Conservation (phyloP, 2,329 filamentous ascomycete genomes). For the Pyricularia sp. region DNA sequence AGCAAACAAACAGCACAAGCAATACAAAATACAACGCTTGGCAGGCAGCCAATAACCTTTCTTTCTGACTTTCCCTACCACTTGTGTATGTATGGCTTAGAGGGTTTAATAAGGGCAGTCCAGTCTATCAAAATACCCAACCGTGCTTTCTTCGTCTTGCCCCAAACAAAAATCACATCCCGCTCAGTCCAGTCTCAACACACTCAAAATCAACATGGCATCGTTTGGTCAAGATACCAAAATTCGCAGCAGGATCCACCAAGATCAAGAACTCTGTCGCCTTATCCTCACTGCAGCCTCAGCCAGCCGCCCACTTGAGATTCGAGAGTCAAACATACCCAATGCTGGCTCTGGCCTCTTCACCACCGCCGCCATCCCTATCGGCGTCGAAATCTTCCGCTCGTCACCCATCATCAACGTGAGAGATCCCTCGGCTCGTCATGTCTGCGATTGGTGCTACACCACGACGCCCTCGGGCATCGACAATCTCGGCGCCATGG, state of each 20-base stretch:
- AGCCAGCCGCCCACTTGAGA: slow-evolving; percentile 2
- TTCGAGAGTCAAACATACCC: slow-evolving; percentile 11
- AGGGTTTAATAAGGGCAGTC: too few relatives aligned
- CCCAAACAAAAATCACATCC: neutral
- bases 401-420: slow-evolving; percentile 11
- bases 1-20: neutral
- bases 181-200: neutral
- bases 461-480: slow-evolving; percentile 8
- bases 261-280: neutral
- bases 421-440: slow-evolving; percentile 9
- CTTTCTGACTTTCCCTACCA: neutral
- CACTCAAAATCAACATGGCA: neutral
- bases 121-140: too few relatives aligned
- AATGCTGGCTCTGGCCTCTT: slow-evolving; percentile 18
- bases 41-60: too few relatives aligned
- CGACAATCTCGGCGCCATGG: slow-evolving; percentile 4
- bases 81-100: too few relatives aligned
- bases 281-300: slow-evolving; percentile 1
- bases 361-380: slow-evolving; percentile 8
- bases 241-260: neutral
- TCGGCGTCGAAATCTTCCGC: slow-evolving; percentile 18
- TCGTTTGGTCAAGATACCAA: neutral
- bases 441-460: slow-evolving; percentile 19
- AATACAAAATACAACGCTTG: neutral
- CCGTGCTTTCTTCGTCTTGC: neutral